A percentile compares a stretch with the other conserved stretches of the same genome.
phyloP scores from a whole-genome alignment of 495 filamentous ascomycete genomes.

The Cetradonia linearis region DNA sequence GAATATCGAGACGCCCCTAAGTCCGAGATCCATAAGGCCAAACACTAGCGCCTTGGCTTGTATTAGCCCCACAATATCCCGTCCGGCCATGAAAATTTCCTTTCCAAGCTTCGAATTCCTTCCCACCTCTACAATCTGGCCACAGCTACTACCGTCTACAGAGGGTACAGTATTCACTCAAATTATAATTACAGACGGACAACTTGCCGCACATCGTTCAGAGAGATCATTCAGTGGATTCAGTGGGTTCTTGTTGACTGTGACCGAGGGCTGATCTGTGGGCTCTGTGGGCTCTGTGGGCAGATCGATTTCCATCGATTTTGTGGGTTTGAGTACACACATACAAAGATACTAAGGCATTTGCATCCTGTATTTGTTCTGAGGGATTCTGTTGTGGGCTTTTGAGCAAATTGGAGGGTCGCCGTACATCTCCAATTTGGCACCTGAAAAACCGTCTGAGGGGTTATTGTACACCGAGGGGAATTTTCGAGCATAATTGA shows the following conservation, averaged over 20 bases:
- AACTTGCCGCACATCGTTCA: background rate
- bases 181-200: background rate
- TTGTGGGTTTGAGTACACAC: constrained; percentile 13
- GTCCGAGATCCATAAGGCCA: constrained; percentile 11
- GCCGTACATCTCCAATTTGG: constrained; percentile 15
- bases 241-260: constrained; percentile 17
- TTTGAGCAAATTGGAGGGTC: constrained; percentile 15
- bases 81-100: constrained; percentile 11
- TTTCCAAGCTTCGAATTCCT: background rate
- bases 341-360: constrained; percentile 12
- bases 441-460: constrained; percentile 6
- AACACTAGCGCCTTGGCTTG: background rate
- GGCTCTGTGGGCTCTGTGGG: constrained; percentile 15
- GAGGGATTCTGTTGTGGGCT: constrained; percentile 16
- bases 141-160: background rate
- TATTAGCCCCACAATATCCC: background rate
- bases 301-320: constrained; percentile 9
- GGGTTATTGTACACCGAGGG: constrained; percentile 18
- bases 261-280: constrained; percentile 18
- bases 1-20: too few relatives aligned
- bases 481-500: background rate
- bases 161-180: background rate
- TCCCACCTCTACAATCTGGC: background rate
- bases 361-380: constrained; percentile 6
- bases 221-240: constrained; percentile 21